These are phyloP conservation scores for Sordariomycetes sp. DNA, from an alignment of 2,329 filamentous ascomycete species.

Conservation along the genomic window DNA sequence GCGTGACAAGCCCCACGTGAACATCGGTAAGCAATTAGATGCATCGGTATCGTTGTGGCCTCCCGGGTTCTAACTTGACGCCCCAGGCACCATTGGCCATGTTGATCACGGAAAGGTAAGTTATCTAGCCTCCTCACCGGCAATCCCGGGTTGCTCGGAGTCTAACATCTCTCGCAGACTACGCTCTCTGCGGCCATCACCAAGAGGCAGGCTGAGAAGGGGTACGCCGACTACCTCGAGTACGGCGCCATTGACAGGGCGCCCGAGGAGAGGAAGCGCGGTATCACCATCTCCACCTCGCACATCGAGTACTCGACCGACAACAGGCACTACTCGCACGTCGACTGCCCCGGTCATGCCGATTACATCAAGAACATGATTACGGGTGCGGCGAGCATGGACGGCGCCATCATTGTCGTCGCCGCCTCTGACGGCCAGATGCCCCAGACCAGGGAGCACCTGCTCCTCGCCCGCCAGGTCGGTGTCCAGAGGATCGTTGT, in stretches of 20 bases:
- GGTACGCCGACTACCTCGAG: conserved; percentile 85
- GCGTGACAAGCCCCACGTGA: conserved; percentile 93
- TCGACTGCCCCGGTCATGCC: conserved; percentile 98
- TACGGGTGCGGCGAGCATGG: conserved; percentile 98
- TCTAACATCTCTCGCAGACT: conserved; percentile 42
- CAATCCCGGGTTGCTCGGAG: not conserved
- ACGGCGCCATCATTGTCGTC: conserved; percentile 96
- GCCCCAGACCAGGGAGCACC: conserved; percentile 97
- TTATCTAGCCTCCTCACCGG: not conserved
- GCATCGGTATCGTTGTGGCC: not conserved
- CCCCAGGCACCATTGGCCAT: conserved; percentile 83
- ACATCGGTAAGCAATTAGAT: conserved; percentile 57
- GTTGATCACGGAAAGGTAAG: conserved; percentile 97
- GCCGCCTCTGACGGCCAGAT: conserved; percentile 98
- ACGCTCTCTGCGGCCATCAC: conserved; percentile 98
- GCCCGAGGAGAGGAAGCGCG: conserved; percentile 97
- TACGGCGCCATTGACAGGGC: conserved; percentile 99
- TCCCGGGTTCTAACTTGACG: conserved; percentile 8
- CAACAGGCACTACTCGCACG: conserved; percentile 92
- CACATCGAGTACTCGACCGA: conserved; percentile 98
- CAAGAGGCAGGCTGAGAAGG: conserved; percentile 93
- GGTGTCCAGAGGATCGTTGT: conserved; percentile 97
- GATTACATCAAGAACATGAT: conserved; percentile 99
- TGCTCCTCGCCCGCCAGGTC: conserved; percentile 94
- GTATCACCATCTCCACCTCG: conserved; percentile 97